Evolutionary conservation across 228 moss, liverwort and hornwort species (phyloP).

Genomic region (Sphagnum magellanicum): DNA sequence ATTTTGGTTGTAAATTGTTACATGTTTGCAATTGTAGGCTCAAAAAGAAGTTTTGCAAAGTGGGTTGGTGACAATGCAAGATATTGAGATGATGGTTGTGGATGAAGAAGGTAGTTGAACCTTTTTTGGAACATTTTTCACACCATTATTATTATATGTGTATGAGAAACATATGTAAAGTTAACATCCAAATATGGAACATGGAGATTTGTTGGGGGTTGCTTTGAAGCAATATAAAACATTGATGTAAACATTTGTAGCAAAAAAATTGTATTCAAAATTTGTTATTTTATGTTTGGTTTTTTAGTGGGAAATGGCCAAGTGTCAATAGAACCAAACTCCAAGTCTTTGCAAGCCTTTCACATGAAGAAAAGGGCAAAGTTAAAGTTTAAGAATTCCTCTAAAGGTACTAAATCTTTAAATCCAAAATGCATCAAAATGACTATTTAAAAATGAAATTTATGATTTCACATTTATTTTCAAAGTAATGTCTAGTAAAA

Average conservation of each 20-base stretch:
- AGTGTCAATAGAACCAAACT: constrained; percentile 24
- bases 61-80: constrained; percentile 73
- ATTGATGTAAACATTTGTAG: not conserved
- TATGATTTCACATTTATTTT: too few relatives aligned
- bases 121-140: too few relatives aligned
- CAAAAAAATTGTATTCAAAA: not conserved
- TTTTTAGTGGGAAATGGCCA: constrained; percentile 30
- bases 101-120: constrained; percentile 44
- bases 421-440: too few relatives aligned
- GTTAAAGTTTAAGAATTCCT: constrained; percentile 43
- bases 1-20: not conserved
- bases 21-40: constrained; percentile 24
- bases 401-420: constrained; percentile 16
- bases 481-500: too few relatives aligned
- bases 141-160: too few relatives aligned
- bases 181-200: too few relatives aligned
- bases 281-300: not conserved
- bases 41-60: constrained; percentile 69
- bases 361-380: constrained; percentile 73
- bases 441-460: too few relatives aligned
- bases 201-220: too few relatives aligned
- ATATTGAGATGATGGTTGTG: constrained; percentile 87
- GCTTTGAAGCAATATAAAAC: too few relatives aligned
- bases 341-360: constrained; percentile 53
- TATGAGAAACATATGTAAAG: too few relatives aligned